phyloP scores from a whole-genome alignment of 805 yeast species.

The Yamadazyma scolyti region DNA sequence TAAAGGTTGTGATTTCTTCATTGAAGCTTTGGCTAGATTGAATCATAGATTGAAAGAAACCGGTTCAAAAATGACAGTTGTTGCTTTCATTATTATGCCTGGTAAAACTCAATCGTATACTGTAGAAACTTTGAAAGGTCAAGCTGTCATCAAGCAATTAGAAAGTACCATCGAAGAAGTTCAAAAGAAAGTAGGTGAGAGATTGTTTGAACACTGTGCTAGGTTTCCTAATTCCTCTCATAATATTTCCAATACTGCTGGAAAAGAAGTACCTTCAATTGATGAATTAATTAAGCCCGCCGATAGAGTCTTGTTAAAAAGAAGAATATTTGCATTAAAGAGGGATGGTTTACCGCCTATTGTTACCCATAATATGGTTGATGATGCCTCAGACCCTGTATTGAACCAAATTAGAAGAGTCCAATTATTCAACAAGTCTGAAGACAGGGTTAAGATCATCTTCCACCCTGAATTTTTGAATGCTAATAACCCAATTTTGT shows the following conservation, averaged over 20 bases:
- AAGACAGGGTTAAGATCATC: slow-evolving; percentile 89
- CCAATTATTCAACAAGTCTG: slow-evolving; percentile 81
- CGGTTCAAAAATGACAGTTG: slow-evolving; percentile 87
- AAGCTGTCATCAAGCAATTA: slow-evolving; percentile 89
- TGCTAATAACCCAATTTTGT: slow-evolving; percentile 89
- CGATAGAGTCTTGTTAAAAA: slow-evolving; percentile 83
- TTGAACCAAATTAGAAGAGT: slow-evolving; percentile 89
- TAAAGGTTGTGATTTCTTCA: slow-evolving; percentile 94
- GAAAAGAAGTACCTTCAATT: slow-evolving; percentile 68
- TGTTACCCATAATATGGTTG: slow-evolving; percentile 95
- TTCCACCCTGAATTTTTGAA: slow-evolving; percentile 97
- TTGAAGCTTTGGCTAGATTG: slow-evolving; percentile 87
- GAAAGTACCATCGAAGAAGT: slow-evolving; percentile 87
- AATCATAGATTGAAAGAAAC: slow-evolving; percentile 80
- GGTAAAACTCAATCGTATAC: slow-evolving; percentile 93
- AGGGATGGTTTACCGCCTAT: slow-evolving; percentile 89
- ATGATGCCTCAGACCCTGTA: slow-evolving; percentile 88
- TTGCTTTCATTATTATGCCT: slow-evolving; percentile 97
- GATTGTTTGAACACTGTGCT: slow-evolving; percentile 88
- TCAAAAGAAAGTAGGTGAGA: slow-evolving; percentile 77
- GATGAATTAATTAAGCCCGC: slow-evolving; percentile 82
- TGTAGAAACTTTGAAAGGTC: slow-evolving; percentile 92
- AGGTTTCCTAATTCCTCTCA: slow-evolving; percentile 49
- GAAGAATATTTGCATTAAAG: slow-evolving; percentile 90
- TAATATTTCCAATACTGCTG: slow-evolving; percentile 34